These are phyloP conservation scores for Pilobolus umbonatus DNA, from an alignment of 192 early-diverging fungal species.

Conservation along the genomic window DNA sequence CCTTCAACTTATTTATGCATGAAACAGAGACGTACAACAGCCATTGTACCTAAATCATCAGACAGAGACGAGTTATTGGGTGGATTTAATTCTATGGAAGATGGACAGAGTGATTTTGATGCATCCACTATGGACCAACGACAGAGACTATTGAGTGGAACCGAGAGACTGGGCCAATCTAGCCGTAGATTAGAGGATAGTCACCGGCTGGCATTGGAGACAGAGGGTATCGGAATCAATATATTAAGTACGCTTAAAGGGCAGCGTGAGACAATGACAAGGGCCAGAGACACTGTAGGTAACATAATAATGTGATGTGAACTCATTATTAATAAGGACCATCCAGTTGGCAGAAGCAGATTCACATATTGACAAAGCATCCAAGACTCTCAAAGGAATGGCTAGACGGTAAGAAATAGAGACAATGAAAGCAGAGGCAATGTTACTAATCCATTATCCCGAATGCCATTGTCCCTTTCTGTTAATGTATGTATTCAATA, in stretches of 20 bases:
- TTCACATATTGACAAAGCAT: conserved; percentile 62
- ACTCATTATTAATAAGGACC: not conserved
- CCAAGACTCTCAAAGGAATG: conserved; percentile 66
- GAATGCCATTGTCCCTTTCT: conserved; percentile 1
- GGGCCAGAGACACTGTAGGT: conserved; percentile 77
- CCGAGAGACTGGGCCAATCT: conserved; percentile 77
- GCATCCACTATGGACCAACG: conserved; percentile 70
- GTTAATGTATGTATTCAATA: conserved; percentile 34
- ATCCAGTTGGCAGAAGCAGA: conserved; percentile 72
- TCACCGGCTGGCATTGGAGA: conserved; percentile 86
- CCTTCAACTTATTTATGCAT: not conserved
- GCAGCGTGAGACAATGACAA: conserved; percentile 87
- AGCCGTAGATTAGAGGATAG: conserved; percentile 81
- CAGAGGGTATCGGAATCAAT: conserved; percentile 79
- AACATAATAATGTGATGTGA: conserved; percentile 21
- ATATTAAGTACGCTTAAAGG: conserved; percentile 78
- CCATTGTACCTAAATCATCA: conserved; percentile 34
- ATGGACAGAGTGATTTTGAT: conserved; percentile 44
- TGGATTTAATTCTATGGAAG: conserved; percentile 19
- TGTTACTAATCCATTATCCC: not conserved
- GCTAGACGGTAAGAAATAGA: conserved; percentile 57
- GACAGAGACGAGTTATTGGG: conserved; percentile 66
- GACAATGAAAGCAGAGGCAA: not conserved
- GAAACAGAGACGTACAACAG: conserved; percentile 42
- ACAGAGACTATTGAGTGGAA: conserved; percentile 74